These are phyloP conservation scores for Chimonanthus salicifolius DNA, from an alignment of 164 flowering plant species.

Conservation along the genomic window DNA sequence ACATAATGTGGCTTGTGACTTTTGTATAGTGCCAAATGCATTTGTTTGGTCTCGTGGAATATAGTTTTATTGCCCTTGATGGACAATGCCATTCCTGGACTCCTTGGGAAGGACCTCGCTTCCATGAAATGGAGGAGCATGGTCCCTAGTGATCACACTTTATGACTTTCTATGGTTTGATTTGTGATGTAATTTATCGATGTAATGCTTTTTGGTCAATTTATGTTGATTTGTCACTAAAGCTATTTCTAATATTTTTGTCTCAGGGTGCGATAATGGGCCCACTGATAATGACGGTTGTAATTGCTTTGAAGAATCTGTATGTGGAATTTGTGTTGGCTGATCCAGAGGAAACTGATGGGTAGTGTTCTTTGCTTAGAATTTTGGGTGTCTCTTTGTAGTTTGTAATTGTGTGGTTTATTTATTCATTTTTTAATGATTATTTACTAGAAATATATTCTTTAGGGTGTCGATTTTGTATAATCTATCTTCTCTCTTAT, in stretches of 20 bases:
- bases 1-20: too few relatives aligned
- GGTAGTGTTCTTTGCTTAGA: not conserved
- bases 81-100: not conserved
- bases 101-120: not conserved
- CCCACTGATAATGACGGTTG: constrained; percentile 79
- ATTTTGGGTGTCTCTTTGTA: not conserved
- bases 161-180: not conserved
- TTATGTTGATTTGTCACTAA: not conserved
- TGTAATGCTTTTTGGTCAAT: not conserved
- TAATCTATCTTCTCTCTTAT: not conserved
- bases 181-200: too few relatives aligned
- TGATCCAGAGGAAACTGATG: constrained; percentile 33
- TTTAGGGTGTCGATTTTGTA: constrained; percentile 10
- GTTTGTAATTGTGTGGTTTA: not conserved
- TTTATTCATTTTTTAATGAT: constrained; percentile 10
- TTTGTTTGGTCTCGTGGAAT: not conserved
- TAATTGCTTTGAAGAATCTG: constrained; percentile 80
- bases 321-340: constrained; percentile 82
- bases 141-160: not conserved
- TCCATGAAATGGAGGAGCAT: not conserved
- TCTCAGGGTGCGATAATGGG: constrained; percentile 98
- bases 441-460: not conserved
- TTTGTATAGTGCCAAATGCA: too few relatives aligned
- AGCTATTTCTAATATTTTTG: not conserved
- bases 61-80: not conserved